Evolutionary conservation across 2,329 filamentous ascomycete species (phyloP), one percentile per base, ranked within the genome.

Genomic region (Graphilbum ipis-grandicollis): DNA sequence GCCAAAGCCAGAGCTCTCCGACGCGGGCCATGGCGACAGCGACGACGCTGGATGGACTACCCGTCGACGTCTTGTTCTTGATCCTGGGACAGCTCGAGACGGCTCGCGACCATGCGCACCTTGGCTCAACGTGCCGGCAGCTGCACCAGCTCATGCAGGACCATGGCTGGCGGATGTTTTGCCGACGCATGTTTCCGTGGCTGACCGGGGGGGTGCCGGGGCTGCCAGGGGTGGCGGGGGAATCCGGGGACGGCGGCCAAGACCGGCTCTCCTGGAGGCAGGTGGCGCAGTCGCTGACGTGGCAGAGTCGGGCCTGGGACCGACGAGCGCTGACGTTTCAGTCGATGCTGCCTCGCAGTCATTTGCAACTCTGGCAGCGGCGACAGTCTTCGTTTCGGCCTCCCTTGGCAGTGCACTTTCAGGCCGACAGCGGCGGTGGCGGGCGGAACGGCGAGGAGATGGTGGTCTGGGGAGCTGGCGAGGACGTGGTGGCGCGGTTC

Each of bases 281-380:
- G 12, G 49, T 63, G 19, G 65, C 65, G 7, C 53, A 61, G 19
- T 57, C 55, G 1, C 47, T 68, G 31, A 68, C 67, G 1, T 63
- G 61, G 43, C 59, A 69, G 37, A 59, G 63, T 21, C 57, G 65
- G 6, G 65, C 62, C 44, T 71, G 67, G 68, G 66, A 70, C 34
- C 58, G 56, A 36, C 58, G 64, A 1, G 51, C 58, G 1, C 44
- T 63, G 17, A 53, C 55, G 14, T 57, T 69, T 39, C 53, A 54
- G 34, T 48, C 56, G 13, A 17, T 50, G 40, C 31, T 50, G 28
- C 44, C 50, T 7, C 49, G 38, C 15, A 5, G 50, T 44, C 31
- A 34, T 5, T 50, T 46, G 31, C 15, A 36, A 41, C 32, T 46
- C 47, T 38, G 39, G 43, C 41, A 23, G 33, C 60, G 45, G 54